Evolutionary conservation across 768 basidiomycete genomes (phyloP), one percentile per base, ranked within the genome.

Genomic region (Podaxis sp.): DNA sequence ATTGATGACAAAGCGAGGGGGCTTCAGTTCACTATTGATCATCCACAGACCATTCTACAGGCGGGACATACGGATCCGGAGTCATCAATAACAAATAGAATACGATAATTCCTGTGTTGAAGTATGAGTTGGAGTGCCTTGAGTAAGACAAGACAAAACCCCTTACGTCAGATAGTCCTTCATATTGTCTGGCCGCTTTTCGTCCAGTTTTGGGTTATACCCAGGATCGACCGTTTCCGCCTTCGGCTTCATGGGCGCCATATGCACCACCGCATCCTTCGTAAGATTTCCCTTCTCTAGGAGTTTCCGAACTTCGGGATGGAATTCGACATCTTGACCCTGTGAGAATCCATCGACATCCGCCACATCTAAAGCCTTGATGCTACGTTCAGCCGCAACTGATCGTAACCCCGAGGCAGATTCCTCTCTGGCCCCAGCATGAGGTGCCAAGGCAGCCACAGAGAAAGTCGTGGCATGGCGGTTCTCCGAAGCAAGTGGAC

Each of bases 81-180:
- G 64, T 74, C 73, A 57, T 74, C 72, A n/a, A 74, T 64, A 28
- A 73, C 60, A 59, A 74, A 72, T 30, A 70, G 56, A 33, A 74
- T 67, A 19, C 68, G 68, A 58, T 70, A 74, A 26, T 72, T 65
- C 19, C 73, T 73, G 48, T n/a, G 13, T 15, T 24, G 36, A 53
- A 58, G 11, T n/a, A 6, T 19, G 49, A 30, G 51, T 28, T 22
- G 40, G 30, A 9, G 33, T 17, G 8, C 8, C 6, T 4, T 38
- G 30, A 40, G 19, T 19, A 17, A 12, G 30, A 30, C 6, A 5
- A n/a, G 19, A 24, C 6, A 12, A n/a, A 12, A 24, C n/a, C 8
- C 63, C 65, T 7, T 61, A 55, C 55, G 24, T 26, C 22, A 68
- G 30, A 60, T 66, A 68, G 19, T 66, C 58, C 40, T 60, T 36